phyloP scores from a whole-genome alignment of 2,329 filamentous ascomycete species.

The Microsporum ferrugineum region DNA sequence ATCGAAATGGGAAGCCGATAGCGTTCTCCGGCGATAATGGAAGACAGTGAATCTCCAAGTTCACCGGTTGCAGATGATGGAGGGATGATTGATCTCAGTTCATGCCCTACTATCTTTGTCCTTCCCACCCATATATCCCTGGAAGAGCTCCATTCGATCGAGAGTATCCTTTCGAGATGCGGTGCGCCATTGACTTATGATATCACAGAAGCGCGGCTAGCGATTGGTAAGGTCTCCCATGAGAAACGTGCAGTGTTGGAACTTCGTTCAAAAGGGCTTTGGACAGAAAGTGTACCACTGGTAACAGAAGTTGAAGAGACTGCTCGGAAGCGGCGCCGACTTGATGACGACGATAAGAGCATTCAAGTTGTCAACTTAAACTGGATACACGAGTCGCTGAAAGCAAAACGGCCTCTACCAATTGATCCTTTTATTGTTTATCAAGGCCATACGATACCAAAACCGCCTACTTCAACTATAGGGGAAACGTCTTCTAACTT shows the following conservation, averaged over 20 bases:
- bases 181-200: constrained; percentile 57
- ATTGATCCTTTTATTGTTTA: constrained; percentile 43
- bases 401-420: constrained; percentile 34
- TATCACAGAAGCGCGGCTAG: constrained; percentile 57
- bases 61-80: not conserved
- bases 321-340: constrained; percentile 22
- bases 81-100: constrained; percentile 8
- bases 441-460: constrained; percentile 25
- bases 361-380: constrained; percentile 41
- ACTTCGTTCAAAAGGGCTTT: constrained; percentile 55
- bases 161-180: constrained; percentile 48
- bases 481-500: constrained; percentile 9
- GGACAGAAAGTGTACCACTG: constrained; percentile 28
- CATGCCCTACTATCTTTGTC: constrained; percentile 56
- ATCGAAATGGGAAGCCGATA: not conserved
- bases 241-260: constrained; percentile 66
- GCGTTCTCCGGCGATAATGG: not conserved
- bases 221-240: constrained; percentile 62
- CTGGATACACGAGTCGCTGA: constrained; percentile 43
- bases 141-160: constrained; percentile 51
- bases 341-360: constrained; percentile 9
- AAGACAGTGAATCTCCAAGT: not conserved
- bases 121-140: constrained; percentile 57
- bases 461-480: constrained; percentile 3
- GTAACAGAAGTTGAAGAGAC: constrained; percentile 9